These are phyloP conservation scores for Vaccinium corymbosum DNA, from an alignment of 148 eudicot genomes.

Conservation along the genomic window DNA sequence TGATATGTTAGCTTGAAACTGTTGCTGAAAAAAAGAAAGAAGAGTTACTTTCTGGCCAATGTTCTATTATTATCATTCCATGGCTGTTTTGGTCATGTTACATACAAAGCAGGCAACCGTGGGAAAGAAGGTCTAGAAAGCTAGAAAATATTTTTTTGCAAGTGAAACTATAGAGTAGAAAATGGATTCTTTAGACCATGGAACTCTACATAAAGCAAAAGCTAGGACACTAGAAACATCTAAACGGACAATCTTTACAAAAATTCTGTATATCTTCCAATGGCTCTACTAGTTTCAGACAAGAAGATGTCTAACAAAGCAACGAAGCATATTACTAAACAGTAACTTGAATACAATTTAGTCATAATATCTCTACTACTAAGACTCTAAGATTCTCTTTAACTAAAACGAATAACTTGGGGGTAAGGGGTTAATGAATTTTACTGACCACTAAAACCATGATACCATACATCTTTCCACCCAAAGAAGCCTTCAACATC, in stretches of 20 bases:
- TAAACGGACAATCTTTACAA: background rate
- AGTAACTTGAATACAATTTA: background rate
- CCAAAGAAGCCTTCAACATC: background rate
- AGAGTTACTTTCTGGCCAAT: too few relatives aligned
- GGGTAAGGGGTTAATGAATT: background rate
- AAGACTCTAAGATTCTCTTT: background rate
- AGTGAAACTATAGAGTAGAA: background rate
- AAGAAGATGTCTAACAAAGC: background rate
- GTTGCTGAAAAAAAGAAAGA: background rate
- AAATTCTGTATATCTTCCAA: background rate
- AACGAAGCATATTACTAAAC: background rate
- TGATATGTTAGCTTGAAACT: slow-evolving; percentile 13
- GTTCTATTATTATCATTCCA: background rate
- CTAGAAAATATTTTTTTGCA: background rate
- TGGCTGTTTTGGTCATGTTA: background rate
- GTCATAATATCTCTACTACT: background rate
- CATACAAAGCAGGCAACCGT: background rate
- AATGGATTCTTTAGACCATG: background rate
- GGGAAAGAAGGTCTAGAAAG: background rate
- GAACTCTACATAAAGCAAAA: background rate
- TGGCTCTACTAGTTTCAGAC: background rate
- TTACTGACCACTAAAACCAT: background rate
- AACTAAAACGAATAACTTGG: background rate
- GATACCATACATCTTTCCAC: background rate
- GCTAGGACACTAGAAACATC: background rate